Evolutionary conservation across 768 basidiomycete genomes (phyloP), one percentile per base, ranked within the genome.

Genomic region (Cystobasidium tubakii): DNA sequence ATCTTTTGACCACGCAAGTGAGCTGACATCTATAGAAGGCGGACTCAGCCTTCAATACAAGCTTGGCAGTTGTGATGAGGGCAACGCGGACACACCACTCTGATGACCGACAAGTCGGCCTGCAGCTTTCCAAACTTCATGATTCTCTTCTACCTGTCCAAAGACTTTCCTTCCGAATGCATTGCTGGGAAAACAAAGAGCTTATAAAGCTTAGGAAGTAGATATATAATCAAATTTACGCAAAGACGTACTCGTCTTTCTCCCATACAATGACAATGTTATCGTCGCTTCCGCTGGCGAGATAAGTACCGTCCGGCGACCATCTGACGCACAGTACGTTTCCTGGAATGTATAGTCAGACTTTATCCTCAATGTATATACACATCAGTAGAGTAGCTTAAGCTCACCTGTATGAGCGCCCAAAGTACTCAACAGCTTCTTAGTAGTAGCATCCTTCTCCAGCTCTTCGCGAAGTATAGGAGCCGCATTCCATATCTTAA

Each of bases 251-350:
- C 69, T 50, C 67, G 21, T 67, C 93, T 62, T 92, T 86, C 79
- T 93, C 92, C 96, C 94, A 99, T 42, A 98, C 88, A 88, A 98
- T 90, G 34, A 96, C 88, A 76, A 94, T 90, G 80, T 89, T 87
- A 80, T 98, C 96, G 81, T 99, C 96, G 76, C 92, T 92, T 25
- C 96, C 96, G 79, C 91, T 94, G 3, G 96, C 96, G 23, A 99
- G 84, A 88, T 90, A 97, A 64, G 89, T 83, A 12, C 96, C 96
- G 12, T 90, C 91, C 81, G 93, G 88, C 13, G 92, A 91, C 94
- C 95, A 99, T 62, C 94, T 83, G 21, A 97, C 90, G 17, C 89
- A 87, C 33, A 98, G 83, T 1, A 99, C 94, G 0, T 93, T 90
- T 1, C 83, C 83, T 15, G 21, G 0, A 34, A 27, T 21, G n/a